Conservation (phyloP, 2,329 filamentous ascomycete genomes). For the Aspergillus aculeatus region DNA sequence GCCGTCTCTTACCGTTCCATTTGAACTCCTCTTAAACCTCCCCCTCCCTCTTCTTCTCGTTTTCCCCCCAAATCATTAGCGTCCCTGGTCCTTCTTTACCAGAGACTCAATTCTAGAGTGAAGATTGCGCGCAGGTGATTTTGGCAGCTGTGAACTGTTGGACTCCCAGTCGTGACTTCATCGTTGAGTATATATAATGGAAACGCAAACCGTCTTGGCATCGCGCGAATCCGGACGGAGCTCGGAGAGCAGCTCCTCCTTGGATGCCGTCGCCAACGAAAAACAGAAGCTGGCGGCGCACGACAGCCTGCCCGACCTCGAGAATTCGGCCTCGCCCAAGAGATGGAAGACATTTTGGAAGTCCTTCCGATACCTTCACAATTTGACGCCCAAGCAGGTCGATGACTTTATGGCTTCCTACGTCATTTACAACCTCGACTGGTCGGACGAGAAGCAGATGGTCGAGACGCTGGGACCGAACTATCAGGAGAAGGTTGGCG, state of each 20-base stretch:
- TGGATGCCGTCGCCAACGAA: slow-evolving; percentile 25
- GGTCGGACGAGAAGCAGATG: slow-evolving; percentile 53
- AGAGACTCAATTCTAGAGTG: background rate
- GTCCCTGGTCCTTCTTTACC: background rate
- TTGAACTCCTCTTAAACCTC: background rate
- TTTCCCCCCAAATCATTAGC: background rate
- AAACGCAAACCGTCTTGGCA: slow-evolving; percentile 21
- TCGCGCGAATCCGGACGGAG: slow-evolving; percentile 26
- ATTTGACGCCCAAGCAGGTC: slow-evolving; percentile 52
- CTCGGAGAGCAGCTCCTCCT: slow-evolving; percentile 30
- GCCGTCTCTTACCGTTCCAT: slow-evolving; percentile 1
- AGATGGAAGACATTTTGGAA: slow-evolving; percentile 52
- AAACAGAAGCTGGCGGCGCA: slow-evolving; percentile 23
- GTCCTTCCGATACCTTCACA: slow-evolving; percentile 52
- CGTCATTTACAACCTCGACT: slow-evolving; percentile 57
- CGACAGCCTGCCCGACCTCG: slow-evolving; percentile 27
- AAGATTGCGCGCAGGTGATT: background rate
- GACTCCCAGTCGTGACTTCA: background rate
- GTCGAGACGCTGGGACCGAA: slow-evolving; percentile 48
- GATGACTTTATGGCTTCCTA: slow-evolving; percentile 59
- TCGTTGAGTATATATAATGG: slow-evolving; percentile 8
- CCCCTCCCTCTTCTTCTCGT: background rate
- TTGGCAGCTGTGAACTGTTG: background rate
- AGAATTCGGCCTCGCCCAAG: slow-evolving; percentile 49
- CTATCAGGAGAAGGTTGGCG: slow-evolving; percentile 53